Conservation (phyloP, 2,329 filamentous ascomycete species). For the Catunica adiposa region DNA sequence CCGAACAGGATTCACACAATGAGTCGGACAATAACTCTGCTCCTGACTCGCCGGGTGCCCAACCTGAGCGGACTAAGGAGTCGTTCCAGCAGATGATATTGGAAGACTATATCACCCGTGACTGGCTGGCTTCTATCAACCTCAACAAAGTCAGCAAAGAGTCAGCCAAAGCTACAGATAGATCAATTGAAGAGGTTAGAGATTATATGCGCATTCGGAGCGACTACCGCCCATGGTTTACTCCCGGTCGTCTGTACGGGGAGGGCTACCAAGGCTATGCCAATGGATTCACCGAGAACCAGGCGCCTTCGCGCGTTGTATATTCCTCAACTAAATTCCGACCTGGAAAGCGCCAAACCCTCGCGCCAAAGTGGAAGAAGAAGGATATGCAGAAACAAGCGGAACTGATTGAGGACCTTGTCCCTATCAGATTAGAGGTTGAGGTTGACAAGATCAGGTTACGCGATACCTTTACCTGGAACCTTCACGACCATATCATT, state of each 20-base stretch:
- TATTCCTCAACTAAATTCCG: constrained; percentile 66
- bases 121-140: constrained; percentile 37
- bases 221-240: constrained; percentile 39
- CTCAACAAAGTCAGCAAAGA: constrained; percentile 35
- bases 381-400: constrained; percentile 74
- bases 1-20: constrained; percentile 4
- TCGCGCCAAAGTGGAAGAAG: constrained; percentile 54
- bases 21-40: constrained; percentile 21
- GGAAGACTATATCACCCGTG: constrained; percentile 37
- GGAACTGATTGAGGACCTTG: constrained; percentile 78
- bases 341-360: constrained; percentile 59
- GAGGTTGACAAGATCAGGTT: constrained; percentile 92
- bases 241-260: constrained; percentile 43
- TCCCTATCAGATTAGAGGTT: constrained; percentile 80
- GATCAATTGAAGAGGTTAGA: constrained; percentile 49
- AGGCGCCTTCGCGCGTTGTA: constrained; percentile 50
- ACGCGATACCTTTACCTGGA: constrained; percentile 97
- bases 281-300: constrained; percentile 65
- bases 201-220: constrained; percentile 49
- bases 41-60: constrained; percentile 18
- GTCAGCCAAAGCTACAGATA: constrained; percentile 39
- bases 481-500: constrained; percentile 78
- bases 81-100: constrained; percentile 37
- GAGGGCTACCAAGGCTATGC: constrained; percentile 77
- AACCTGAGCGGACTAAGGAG: constrained; percentile 37